phyloP scores from a whole-genome alignment of 768 basidiomycete species.

The Panaeolus papilionaceus region DNA sequence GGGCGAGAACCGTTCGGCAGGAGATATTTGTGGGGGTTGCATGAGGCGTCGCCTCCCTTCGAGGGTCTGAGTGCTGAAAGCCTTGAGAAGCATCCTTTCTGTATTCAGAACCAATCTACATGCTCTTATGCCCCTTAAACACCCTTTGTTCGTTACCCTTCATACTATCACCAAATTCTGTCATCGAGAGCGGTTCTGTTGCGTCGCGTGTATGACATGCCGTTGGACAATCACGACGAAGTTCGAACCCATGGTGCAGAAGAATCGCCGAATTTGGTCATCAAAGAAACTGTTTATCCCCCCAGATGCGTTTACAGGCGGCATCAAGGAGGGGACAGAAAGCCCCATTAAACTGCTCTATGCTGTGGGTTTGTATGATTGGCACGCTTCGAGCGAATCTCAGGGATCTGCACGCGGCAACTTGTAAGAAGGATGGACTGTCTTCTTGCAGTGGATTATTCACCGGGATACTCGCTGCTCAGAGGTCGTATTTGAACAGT shows the following conservation, averaged over 20 bases:
- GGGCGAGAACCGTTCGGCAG: background rate
- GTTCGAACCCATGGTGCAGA: background rate
- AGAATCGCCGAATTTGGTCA: background rate
- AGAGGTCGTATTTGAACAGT: background rate
- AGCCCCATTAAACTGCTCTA: background rate
- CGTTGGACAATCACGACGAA: background rate
- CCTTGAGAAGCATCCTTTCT: too few species aligned
- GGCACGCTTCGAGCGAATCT: slow-evolving; percentile 3
- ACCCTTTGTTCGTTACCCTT: background rate
- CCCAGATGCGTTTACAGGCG: too few species aligned
- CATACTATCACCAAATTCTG: background rate
- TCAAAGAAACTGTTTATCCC: background rate
- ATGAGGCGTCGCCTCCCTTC: background rate
- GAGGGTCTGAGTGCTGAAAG: background rate
- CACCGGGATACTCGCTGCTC: too few species aligned
- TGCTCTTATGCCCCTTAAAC: too few species aligned
- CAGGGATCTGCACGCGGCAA: background rate
- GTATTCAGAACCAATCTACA: too few species aligned
- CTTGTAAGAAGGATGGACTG: too few species aligned
- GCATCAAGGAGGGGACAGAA: too few species aligned
- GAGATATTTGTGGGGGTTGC: slow-evolving; percentile 7
- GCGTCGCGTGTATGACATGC: background rate
- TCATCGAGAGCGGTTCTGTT: background rate
- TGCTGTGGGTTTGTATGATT: background rate
- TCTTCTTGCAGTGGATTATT: too few species aligned